Conservation (phyloP, 306 rosid genomes). For the Psophocarpus tetragonolobus region DNA sequence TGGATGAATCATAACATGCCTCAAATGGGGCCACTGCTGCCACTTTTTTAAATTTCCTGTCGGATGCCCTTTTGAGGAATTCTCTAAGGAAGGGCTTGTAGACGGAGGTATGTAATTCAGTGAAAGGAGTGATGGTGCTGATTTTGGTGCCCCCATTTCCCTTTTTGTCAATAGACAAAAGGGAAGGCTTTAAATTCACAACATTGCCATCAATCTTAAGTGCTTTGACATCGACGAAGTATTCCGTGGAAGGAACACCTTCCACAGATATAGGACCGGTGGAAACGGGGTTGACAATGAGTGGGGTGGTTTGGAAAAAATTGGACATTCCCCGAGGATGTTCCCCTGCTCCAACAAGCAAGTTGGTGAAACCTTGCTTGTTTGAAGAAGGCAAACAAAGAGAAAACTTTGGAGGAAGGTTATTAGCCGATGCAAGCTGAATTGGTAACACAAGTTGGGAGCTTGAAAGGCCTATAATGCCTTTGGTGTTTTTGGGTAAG, state of each 20-base stretch:
- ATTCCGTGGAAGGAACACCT: conserved; percentile 14
- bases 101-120: conserved; percentile 15
- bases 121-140: conserved; percentile 6
- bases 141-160: conserved; percentile 35
- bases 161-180: conserved; percentile 5
- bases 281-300: background rate
- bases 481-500: conserved; percentile 32
- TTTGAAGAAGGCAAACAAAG: conserved; percentile 32
- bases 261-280: background rate
- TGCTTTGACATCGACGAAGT: conserved; percentile 21
- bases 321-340: background rate
- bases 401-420: conserved; percentile 5
- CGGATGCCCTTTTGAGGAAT: conserved; percentile 33
- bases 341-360: background rate
- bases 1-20: conserved; percentile 37
- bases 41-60: conserved; percentile 28
- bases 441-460: conserved; percentile 1
- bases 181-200: conserved; percentile 30
- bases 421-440: conserved; percentile 1
- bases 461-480: conserved; percentile 25
- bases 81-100: conserved; percentile 34
- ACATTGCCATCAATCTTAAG: conserved; percentile 26
- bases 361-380: conserved; percentile 19
- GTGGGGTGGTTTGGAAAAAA: conserved; percentile 18
- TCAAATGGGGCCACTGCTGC: conserved; percentile 37